A percentile compares a stretch with the other conserved stretches of the same genome.
Conservation (phyloP, 306 rosid species). For the Vigna nakashimae region DNA sequence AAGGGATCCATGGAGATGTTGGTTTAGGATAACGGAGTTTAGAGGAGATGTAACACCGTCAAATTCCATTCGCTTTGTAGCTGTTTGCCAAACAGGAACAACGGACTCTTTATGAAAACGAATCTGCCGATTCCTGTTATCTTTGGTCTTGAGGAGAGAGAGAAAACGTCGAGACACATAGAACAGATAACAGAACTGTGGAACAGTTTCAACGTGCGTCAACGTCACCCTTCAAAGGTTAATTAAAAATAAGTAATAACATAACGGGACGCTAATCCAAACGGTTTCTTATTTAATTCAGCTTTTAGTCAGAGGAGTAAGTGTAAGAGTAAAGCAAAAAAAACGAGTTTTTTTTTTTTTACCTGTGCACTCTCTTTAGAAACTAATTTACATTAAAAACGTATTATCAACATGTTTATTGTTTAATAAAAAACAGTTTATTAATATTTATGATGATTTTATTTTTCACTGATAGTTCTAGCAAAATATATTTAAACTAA, state of each 20-base stretch:
- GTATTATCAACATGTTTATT: no score
- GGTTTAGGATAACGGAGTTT: constrained; percentile 40
- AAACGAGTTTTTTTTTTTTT: no score
- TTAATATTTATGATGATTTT: no score
- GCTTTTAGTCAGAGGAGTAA: not conserved
- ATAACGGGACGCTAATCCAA: constrained; percentile 5
- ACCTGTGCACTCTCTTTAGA: no score
- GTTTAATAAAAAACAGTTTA: no score
- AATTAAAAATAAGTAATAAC: not conserved
- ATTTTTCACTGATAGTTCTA: no score
- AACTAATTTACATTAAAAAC: no score
- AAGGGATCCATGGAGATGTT: constrained; percentile 57
- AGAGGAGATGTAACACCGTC: constrained; percentile 46
- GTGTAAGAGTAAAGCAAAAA: not conserved
- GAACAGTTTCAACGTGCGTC: constrained; percentile 44
- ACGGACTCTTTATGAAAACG: constrained; percentile 32
- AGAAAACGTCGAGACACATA: constrained; percentile 3
- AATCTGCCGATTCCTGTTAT: constrained; percentile 45
- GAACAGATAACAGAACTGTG: not conserved
- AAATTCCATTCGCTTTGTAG: constrained; percentile 50
- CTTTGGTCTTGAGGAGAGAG: not conserved
- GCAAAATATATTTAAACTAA: no score
- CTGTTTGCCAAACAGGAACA: not conserved
- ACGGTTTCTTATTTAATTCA: not conserved
- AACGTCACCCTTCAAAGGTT: constrained; percentile 28